Evolutionary conservation across 2,329 filamentous ascomycete species (phyloP).

Genomic region (Pseudocercospora crystallina): DNA sequence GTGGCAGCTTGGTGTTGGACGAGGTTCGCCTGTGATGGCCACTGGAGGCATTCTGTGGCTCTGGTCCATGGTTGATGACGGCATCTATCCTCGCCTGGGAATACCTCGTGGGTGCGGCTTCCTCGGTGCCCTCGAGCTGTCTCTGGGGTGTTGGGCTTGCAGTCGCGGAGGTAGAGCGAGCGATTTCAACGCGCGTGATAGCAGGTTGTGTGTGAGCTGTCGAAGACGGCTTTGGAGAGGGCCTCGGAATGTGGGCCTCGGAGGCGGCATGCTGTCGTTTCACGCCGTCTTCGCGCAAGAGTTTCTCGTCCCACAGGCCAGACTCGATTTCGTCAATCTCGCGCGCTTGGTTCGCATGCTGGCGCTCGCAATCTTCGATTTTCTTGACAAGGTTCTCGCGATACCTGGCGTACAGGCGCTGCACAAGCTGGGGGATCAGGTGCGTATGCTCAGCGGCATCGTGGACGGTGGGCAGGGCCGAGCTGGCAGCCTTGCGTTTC

Average conservation of each 20-base stretch:
- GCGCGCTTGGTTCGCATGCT: conserved; percentile 57
- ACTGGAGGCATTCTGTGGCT: conserved; percentile 31
- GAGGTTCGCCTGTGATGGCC: conserved; percentile 29
- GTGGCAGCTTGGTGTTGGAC: conserved; percentile 35
- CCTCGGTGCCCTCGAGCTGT: conserved; percentile 9
- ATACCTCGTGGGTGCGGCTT: conserved; percentile 26
- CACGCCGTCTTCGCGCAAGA: conserved; percentile 23
- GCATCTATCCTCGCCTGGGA: conserved; percentile 37
- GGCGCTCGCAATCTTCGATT: conserved; percentile 72
- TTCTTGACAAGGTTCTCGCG: conserved; percentile 66
- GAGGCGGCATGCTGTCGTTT: conserved; percentile 12
- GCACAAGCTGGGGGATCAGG: conserved; percentile 68
- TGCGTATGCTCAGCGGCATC: conserved; percentile 67
- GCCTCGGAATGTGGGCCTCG: conserved; percentile 23
- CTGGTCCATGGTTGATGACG: conserved; percentile 37
- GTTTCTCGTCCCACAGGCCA: conserved; percentile 53
- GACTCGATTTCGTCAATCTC: conserved; percentile 70
- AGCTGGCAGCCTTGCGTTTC: conserved; percentile 73
- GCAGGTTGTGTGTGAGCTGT: conserved; percentile 24
- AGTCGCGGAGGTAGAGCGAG: conserved; percentile 17
- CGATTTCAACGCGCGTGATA: conserved; percentile 8
- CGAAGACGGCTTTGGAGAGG: conserved; percentile 27
- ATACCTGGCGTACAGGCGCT: conserved; percentile 74
- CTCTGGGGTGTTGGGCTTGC: conserved; percentile 19
- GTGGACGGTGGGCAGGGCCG: conserved; percentile 62